Conservation (phyloP, 805 yeast species). For the Lachancea nothofagi region DNA sequence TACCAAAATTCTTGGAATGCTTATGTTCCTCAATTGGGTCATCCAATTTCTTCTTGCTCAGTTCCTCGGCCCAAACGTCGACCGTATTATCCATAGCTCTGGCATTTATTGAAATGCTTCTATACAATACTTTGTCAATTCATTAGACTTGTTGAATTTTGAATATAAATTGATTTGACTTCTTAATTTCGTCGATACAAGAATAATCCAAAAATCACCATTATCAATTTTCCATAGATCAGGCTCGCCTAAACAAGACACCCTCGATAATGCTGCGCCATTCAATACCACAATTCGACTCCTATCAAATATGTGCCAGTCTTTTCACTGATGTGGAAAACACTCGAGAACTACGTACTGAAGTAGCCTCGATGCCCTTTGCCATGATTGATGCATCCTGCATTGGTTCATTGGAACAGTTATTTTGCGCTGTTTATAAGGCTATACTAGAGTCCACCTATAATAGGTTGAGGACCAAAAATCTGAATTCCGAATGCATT, state of each 20-base stretch:
- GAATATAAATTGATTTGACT: no score
- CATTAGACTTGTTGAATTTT: background rate
- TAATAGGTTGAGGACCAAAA: constrained; percentile 52
- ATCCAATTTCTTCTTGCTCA: background rate
- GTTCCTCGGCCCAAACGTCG: constrained; percentile 1
- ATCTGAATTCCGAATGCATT: constrained; percentile 66
- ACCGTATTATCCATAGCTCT: constrained; percentile 8
- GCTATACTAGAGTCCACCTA: constrained; percentile 48
- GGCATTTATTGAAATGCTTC: no score
- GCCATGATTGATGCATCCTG: constrained; percentile 61
- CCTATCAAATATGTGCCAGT: constrained; percentile 35
- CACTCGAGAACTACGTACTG: constrained; percentile 36
- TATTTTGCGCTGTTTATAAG: constrained; percentile 55
- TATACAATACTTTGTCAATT: background rate
- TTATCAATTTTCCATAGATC: no score
- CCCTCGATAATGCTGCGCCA: constrained; percentile 4
- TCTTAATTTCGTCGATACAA: no score
- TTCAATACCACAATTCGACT: constrained; percentile 45
- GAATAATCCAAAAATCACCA: no score
- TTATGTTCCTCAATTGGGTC: background rate
- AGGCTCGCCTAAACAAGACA: no score
- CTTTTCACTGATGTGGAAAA: constrained; percentile 44
- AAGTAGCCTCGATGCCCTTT: constrained; percentile 48
- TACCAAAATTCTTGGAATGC: background rate
- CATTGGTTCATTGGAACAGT: constrained; percentile 55